Percentiles rank a stretch among this genome's conserved stretches.
Conservation (phyloP, 768 basidiomycete genomes). For the Pleurotus pulmonarius region DNA sequence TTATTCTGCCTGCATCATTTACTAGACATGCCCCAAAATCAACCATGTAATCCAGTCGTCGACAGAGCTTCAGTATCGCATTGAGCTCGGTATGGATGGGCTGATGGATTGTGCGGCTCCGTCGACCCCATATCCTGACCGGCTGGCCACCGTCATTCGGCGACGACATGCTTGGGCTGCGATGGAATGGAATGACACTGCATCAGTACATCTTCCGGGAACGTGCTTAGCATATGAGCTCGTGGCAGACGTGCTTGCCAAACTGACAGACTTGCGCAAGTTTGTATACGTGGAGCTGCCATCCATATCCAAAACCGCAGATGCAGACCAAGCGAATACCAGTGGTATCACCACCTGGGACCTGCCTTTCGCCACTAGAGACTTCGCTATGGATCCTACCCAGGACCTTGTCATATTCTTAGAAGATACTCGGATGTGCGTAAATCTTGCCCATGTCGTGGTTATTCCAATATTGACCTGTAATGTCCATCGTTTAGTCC, state of each 20-base stretch:
- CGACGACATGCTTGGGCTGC: slow-evolving; percentile 20
- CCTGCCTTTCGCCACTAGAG: slow-evolving; percentile 39
- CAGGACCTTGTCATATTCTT: slow-evolving; percentile 55
- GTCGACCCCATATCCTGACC: slow-evolving; percentile 13
- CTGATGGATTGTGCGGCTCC: slow-evolving; percentile 21
- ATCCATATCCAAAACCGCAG: slow-evolving; percentile 11
- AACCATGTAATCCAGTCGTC: background rate
- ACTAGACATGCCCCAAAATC: background rate
- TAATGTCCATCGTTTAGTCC: slow-evolving; percentile 1
- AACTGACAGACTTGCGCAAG: slow-evolving; percentile 23
- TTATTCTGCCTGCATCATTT: no score
- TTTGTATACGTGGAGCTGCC: slow-evolving; percentile 23
- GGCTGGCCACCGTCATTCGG: slow-evolving; percentile 15
- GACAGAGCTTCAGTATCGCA: slow-evolving; percentile 30
- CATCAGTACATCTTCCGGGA: slow-evolving; percentile 11
- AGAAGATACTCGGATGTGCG: slow-evolving; percentile 17
- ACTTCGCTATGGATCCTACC: slow-evolving; percentile 65
- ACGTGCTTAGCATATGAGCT: slow-evolving; percentile 50
- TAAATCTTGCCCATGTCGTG: background rate
- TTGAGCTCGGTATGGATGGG: slow-evolving; percentile 34
- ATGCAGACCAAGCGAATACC: slow-evolving; percentile 1
- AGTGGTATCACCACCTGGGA: slow-evolving; percentile 19
- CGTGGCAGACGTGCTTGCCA: slow-evolving; percentile 55
- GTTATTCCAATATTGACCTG: background rate
- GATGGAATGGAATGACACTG: slow-evolving; percentile 16